Base-by-base conservation (phyloP, 1,139 yeast species). In the Debaryomyces nepalensis region DNA sequence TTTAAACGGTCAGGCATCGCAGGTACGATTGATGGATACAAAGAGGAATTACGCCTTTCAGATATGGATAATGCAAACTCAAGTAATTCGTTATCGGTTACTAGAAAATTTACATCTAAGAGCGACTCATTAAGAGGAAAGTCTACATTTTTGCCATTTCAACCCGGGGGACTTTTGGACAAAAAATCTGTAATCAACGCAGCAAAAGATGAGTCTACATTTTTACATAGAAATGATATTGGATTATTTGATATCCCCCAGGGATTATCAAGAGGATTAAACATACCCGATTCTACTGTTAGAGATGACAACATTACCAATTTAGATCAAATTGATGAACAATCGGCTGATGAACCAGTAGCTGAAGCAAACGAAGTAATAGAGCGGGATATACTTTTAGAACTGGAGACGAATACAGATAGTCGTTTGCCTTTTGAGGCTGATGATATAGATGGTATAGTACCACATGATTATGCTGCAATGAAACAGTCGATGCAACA, bases 231-330 rank as follows among this genome's bases (percentile, higher is more conserved):
- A 55, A 93, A 87, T 56, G 70, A 70, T 1, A 68, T 78, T 40
- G 98, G 98, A 0, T 62, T 93, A 33, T 87, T 84, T 57, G 95
- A 88, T 58, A 65, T 81, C 1, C 95, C 98, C 0, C 95, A 86
- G 19, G 97, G 97, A 0, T 73, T 93, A 44, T 58, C 78, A 3
- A 72, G 98, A 47, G 97, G 97, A 0, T 68, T 91, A 48, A 52
- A 58, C 15, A 41, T 70, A 9, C 52, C 50, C 4, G 50, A 32
- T 5, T 45, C 40, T 15, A 42, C 37, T 5, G 46, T 41, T 9
- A 32, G 45, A 35, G 39, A 37, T 11, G 49, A 49, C 7, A 49
- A 43, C 7, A 41, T 47, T 21, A 30, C 40, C 1, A 42, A 33
- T 22, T 43, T 53, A 12, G 50, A 43, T 2, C 51, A 47, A 26